Base-by-base conservation (phyloP, 129 eudicot genomes). In the Tagetes erecta region DNA sequence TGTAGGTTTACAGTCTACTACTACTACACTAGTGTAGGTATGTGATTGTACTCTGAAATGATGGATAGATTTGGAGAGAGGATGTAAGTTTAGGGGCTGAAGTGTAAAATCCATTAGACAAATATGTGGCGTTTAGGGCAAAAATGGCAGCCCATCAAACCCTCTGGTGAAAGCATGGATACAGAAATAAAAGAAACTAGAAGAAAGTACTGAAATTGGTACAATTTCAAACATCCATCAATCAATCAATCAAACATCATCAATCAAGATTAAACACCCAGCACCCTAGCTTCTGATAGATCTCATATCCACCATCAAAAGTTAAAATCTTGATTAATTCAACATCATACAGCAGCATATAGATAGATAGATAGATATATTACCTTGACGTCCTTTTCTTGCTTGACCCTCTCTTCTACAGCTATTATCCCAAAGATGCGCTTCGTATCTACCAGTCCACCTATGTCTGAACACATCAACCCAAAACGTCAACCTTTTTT, bases 331-430 rank as follows among this genome's bases (percentile, higher is more conserved):
- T 53, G 8, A 20, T 20, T 20, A 20, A 20, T 20, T 20, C 27
- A 20, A 20, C 27, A 20, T 20, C 27, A 20, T 20, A n/a, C n/a
- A n/a, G n/a, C 27, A 20, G 27, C 27, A 20, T 20, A 20, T 20
- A 20, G 27, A 20, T 20, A 20, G 27, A 20, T 20, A 20, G 27
- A 20, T 7, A 44, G 6, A 44, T 44, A 73, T 9, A 50, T 76
- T 78, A 94, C 98, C 98, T 94, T 94, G 98, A 85, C 98, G 98
- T 79, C 98, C 98, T 85, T 94, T 94, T 66, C 98, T 90, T 39
- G 98, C 98, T 83, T 94, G 98, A 47, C 98, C 98, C 70, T 93
- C 98, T 62, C 98, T 93, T 76, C 96, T 90, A 86, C 98, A 93
- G 91, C 96, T 93, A 86, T 93, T 93, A 81, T 93, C 98, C 98